Conservation (phyloP, 352 stramenopile genomes). For the Globisporangium carolinianum region DNA sequence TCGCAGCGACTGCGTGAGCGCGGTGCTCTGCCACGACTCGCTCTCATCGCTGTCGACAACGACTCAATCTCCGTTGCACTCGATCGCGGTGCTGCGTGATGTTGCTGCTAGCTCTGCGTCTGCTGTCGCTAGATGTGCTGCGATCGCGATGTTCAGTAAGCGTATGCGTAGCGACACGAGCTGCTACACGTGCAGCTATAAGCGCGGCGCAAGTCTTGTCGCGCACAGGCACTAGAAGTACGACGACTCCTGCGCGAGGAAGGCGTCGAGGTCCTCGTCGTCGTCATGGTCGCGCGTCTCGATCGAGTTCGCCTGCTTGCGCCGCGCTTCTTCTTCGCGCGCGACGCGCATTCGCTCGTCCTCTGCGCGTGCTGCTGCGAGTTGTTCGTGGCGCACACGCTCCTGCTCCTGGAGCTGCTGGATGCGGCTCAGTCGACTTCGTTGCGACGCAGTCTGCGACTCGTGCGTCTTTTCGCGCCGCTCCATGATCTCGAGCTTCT, state of each 20-base stretch:
- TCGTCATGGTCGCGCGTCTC: constrained; percentile 29
- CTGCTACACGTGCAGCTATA: no score
- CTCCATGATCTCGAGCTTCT: constrained; percentile 35
- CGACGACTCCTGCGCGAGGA: constrained; percentile 44
- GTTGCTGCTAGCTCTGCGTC: no score
- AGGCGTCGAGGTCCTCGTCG: constrained; percentile 52
- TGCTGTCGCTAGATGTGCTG: no score
- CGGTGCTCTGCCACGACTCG: no score
- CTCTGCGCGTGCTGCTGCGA: constrained; percentile 5
- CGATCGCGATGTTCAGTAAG: no score
- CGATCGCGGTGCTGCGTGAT: no score
- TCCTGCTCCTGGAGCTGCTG: constrained; percentile 57
- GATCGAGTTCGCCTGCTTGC: constrained; percentile 32
- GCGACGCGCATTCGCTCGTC: constrained; percentile 23
- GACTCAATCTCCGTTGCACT: no score
- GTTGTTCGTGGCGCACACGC: constrained; percentile 20
- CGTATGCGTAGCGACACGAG: no score
- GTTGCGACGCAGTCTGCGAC: constrained; percentile 13
- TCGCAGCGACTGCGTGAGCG: no score
- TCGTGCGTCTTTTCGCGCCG: constrained; percentile 21
- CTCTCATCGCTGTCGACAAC: no score
- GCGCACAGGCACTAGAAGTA: constrained; percentile 24
- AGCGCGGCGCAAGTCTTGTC: no score
- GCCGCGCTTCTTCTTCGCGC: constrained; percentile 23
- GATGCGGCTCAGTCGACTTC: constrained; percentile 43